A percentile compares a stretch with the other conserved stretches of the same genome.
Evolutionary conservation across 306 rosid genomes (phyloP).

Genomic region (Casuarina cunninghamiana): DNA sequence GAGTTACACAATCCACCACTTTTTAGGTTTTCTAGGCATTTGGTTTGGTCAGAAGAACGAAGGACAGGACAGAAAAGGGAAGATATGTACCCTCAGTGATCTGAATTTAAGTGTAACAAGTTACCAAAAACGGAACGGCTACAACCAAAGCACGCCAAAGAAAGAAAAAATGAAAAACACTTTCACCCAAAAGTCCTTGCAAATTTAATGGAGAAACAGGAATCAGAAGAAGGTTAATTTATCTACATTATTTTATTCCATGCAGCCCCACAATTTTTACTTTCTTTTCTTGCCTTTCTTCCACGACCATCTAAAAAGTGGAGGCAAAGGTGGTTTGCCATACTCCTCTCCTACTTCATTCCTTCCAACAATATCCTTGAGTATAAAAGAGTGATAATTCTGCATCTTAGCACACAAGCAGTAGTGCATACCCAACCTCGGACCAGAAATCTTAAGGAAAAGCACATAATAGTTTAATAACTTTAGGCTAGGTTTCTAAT

Average conservation of each 20-base stretch:
- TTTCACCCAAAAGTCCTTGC: background rate
- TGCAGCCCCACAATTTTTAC: background rate
- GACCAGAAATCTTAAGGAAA: constrained; percentile 5
- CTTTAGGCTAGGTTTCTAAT: background rate
- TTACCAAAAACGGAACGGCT: too few relatives aligned
- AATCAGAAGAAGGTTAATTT: background rate
- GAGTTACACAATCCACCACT: background rate
- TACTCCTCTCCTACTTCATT: background rate
- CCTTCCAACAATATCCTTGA: background rate
- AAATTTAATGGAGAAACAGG: background rate
- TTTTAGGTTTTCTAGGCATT: background rate
- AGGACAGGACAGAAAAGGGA: background rate
- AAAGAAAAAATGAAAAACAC: background rate
- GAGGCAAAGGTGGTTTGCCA: background rate
- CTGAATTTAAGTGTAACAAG: background rate
- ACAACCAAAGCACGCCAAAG: too few relatives aligned
- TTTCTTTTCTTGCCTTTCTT: background rate
- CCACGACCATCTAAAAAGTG: background rate
- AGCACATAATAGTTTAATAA: background rate
- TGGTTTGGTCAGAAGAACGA: background rate
- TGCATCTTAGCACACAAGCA: background rate
- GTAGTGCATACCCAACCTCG: background rate
- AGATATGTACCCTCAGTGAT: background rate
- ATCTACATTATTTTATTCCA: background rate
- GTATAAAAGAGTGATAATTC: background rate